Percentiles rank a stretch among this genome's conserved stretches.
Conservation (phyloP, 2,329 filamentous ascomycete genomes). For the Penicillium occitanis region DNA sequence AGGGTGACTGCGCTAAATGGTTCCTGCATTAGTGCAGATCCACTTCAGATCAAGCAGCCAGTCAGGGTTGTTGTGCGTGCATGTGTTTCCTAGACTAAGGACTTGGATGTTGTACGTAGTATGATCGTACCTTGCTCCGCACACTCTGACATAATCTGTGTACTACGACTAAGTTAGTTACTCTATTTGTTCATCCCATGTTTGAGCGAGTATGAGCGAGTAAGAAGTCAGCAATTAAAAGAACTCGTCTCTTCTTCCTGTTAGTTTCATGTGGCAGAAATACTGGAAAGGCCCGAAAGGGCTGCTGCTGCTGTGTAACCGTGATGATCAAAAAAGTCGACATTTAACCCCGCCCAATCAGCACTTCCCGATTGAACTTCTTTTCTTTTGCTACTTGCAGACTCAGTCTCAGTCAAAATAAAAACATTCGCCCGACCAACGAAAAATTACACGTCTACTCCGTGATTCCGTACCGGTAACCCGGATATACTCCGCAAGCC, state of each 20-base stretch:
- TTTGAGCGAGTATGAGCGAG: background rate
- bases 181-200: background rate
- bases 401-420: background rate
- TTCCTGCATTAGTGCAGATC: conserved; percentile 18
- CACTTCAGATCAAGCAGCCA: conserved; percentile 2
- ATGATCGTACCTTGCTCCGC: background rate
- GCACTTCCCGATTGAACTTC: background rate
- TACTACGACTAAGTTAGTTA: background rate
- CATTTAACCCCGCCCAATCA: conserved; percentile 5
- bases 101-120: background rate
- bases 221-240: too few species aligned
- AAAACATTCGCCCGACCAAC: background rate
- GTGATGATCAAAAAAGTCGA: background rate
- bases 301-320: background rate
- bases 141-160: background rate
- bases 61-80: background rate
- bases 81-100: background rate
- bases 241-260: background rate
- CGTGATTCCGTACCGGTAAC: background rate
- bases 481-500: conserved; percentile 11
- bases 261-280: background rate
- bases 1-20: background rate
- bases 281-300: background rate
- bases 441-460: background rate
- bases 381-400: background rate